Base-by-base conservation (phyloP, 1,139 yeast species). In the Debaryomyces subglobosus region DNA sequence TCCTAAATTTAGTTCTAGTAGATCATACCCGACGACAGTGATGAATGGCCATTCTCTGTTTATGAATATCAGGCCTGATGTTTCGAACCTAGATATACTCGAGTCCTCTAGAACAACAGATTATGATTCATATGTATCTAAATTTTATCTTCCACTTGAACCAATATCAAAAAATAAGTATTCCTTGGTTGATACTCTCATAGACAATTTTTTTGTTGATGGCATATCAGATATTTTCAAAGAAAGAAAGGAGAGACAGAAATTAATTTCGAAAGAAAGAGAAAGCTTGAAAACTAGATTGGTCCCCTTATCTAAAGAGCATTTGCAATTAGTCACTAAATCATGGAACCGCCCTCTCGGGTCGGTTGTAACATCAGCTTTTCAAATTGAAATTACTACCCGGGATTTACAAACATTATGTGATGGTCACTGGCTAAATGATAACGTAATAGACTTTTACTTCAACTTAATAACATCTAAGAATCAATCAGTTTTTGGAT, bases 371-470 rank as follows among this genome's bases (percentile, higher is more conserved):
- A 61, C 64, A 8, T 62, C 70, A 2, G 63, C 64, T 5, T 75
- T 63, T 53, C 68, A 66, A 37, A 73, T 94, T 30, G 95, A 87
- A 49, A 79, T 94, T 7, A 71, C 74, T 4, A 79, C 79, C 0
- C 69, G 81, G 41, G 99, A 94, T 63, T 65, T 94, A 46, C 74
- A 77, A 46, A 91, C 97, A 0, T 71, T 94, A 33, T 70, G 78
- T 7, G 89, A 86, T 49, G 77, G 86, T 1, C 71, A 77, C 43
- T 94, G 99, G 99, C 77, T 94, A 37, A 94, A 94, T 63, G 99
- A 95, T 65, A 89, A 86, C 46, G 78, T 94, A 3, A 91, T 94
- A 49, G 99, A 94, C 63, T 86, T 84, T 59, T 92, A 87, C 63
- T 71, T 91, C 60, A 80, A 81, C 53, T 64, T 86, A 53, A 72